Base-by-base conservation (phyloP, 306 rosid species). In the Herpetospermum pedunculosum region DNA sequence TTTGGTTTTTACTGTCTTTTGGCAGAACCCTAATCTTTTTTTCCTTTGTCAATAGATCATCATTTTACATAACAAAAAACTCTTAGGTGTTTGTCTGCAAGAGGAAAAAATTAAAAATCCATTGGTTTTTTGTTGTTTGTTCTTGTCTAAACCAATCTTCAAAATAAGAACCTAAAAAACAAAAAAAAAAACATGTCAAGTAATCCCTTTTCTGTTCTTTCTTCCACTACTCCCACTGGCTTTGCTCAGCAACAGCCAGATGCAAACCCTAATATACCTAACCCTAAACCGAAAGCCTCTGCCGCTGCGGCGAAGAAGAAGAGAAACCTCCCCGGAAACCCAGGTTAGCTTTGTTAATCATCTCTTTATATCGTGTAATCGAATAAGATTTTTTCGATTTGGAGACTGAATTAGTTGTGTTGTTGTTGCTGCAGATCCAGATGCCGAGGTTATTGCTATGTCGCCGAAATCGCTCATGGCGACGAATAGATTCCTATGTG, bases 381-480 rank as follows among this genome's bases (percentile, higher is more conserved):
- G n/a, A n/a, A n/a, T 35, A 0, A 18, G 26, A 14, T 9, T 19
- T 21, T 19, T 1, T 3, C 9, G 25, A 19, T 35, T 5, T 0
- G 11, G 19, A 16, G 28, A 14, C 53, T 62, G 2, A 47, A 1
- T 21, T 12, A 37, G 18, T 11, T 40, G 15, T 21, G 16, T 13
- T 0, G 40, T 41, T 69, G 58, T 74, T 19, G 19, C 16, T 32
- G 43, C 80, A 92, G 98, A 93, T 91, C 98, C 98, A 76, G 97
- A 93, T 89, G 97, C 98, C 0, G 98, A 93, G 78, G 98, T 93
- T 41, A 77, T 93, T 55, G 97, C 88, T 40, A 82, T 93, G 2
- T 93, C 98, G 2, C 98, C 98, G 1, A 93, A 87, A 77, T 84
- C 97, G 1, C 97, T 93, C 7, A 93, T 93, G 98, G 96, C 98